These are phyloP conservation scores for Oehlia diaphana DNA, from an alignment of 192 early-diverging fungal genomes.

Conservation along the genomic window DNA sequence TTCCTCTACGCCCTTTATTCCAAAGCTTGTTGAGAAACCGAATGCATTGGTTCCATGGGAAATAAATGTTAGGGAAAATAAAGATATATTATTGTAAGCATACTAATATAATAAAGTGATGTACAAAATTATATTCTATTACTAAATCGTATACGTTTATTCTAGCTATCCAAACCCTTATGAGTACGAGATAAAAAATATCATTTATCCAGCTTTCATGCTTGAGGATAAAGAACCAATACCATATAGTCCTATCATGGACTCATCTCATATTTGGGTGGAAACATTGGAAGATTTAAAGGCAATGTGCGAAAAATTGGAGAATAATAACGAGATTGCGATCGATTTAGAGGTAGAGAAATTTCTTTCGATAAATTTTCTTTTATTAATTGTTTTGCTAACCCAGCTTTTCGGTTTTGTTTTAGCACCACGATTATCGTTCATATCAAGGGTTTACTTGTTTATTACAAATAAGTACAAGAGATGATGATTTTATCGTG, in stretches of 20 bases:
- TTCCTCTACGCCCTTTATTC: slow-evolving; percentile 70
- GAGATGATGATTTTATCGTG: slow-evolving; percentile 85
- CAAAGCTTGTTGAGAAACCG: slow-evolving; percentile 80
- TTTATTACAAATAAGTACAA: slow-evolving; percentile 89
- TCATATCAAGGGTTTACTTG: slow-evolving; percentile 95
- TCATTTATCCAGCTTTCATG: slow-evolving; percentile 72
- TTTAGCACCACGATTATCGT: slow-evolving; percentile 86
- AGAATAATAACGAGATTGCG: slow-evolving; percentile 72
- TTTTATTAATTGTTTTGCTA: not conserved
- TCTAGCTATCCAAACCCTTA: slow-evolving; percentile 79
- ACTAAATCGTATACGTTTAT: not conserved
- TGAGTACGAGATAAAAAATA: slow-evolving; percentile 80
- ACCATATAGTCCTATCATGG: slow-evolving; percentile 61
- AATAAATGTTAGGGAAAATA: slow-evolving; percentile 10
- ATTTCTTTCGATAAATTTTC: not conserved
- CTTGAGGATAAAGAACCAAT: slow-evolving; percentile 57
- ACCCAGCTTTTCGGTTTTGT: not conserved
- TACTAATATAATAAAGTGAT: not conserved
- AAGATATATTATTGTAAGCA: not conserved
- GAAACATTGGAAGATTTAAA: slow-evolving; percentile 71
- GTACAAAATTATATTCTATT: not conserved
- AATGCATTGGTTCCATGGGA: slow-evolving; percentile 79
- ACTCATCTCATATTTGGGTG: slow-evolving; percentile 78
- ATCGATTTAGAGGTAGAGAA: slow-evolving; percentile 76
- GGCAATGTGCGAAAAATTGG: slow-evolving; percentile 64